Evolutionary conservation across 1,139 yeast genomes (phyloP), one percentile per base, ranked within the genome.

Genomic region (Petasospora rhodanensis): DNA sequence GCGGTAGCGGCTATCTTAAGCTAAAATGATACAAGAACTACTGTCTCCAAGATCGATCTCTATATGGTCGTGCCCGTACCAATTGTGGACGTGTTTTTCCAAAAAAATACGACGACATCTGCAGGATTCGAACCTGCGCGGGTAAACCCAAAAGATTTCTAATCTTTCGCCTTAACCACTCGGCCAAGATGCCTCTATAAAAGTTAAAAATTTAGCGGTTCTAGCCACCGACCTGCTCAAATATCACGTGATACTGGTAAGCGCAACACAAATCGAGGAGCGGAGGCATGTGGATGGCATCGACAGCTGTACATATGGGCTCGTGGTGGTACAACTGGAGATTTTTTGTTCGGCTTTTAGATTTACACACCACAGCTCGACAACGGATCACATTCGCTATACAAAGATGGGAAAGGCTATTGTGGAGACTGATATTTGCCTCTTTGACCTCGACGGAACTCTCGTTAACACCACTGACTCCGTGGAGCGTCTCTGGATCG

Each of bases 371-470:
- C n/a, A n/a, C n/a, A n/a, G n/a, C n/a, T n/a, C n/a, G n/a, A n/a
- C n/a, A n/a, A n/a, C n/a, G n/a, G n/a, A n/a, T n/a, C n/a, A n/a
- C n/a, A n/a, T n/a, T n/a, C n/a, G n/a, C n/a, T n/a, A n/a, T n/a
- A n/a, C n/a, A n/a, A n/a, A n/a, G n/a, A 48, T 47, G 53, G 50
- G 38, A 4, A 31, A 32, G 12, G 42, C 26, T 12, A 37, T 23
- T 10, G 31, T 46, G 1, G 32, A 38, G 21, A 30, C 50, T 2
- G 55, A 49, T 22, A 21, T 51, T 11, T 38, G 47, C 46, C 71
- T 82, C 46, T 83, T 84, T 58, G 95, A 84, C 58, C 76, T 87
- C 37, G 95, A 84, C 55, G 95, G 95, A 35, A 84, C 95, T 25
- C 68, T 84, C 54, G 84, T 84, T 55, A 76, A 80, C 56, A 81